Evolutionary conservation across 805 yeast species (phyloP).

Genomic region (Candida sakaeoensis): DNA sequence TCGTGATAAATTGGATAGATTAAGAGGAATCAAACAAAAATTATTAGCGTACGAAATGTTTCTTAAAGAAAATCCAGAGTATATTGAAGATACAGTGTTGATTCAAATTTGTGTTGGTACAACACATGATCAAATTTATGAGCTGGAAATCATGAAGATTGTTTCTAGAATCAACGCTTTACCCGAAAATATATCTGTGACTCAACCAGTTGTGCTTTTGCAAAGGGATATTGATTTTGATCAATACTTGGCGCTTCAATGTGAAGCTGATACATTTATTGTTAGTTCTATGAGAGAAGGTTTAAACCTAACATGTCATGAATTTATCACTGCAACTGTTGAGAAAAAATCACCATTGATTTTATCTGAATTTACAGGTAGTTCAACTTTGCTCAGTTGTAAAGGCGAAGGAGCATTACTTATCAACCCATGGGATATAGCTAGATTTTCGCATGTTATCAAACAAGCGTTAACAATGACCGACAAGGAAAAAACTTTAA

Average conservation of each 20-base stretch:
- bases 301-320: conserved; percentile 94
- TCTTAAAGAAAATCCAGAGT: conserved; percentile 67
- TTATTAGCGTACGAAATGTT: conserved; percentile 82
- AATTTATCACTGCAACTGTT: conserved; percentile 73
- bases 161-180: conserved; percentile 83
- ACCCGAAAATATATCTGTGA: conserved; percentile 64
- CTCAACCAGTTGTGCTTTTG: conserved; percentile 80
- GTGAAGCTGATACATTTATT: conserved; percentile 83
- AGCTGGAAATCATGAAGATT: conserved; percentile 67
- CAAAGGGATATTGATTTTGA: conserved; percentile 87
- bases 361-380: conserved; percentile 91
- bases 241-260: conserved; percentile 81
- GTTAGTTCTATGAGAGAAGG: conserved; percentile 95
- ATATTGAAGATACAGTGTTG: conserved; percentile 64
- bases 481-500: conserved; percentile 48
- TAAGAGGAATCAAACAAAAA: conserved; percentile 87
- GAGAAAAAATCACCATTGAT: conserved; percentile 76
- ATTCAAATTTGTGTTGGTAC: conserved; percentile 70
- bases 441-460: conserved; percentile 61
- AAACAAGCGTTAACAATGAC: conserved; percentile 63
- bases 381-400: conserved; percentile 67
- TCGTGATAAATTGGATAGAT: conserved; percentile 82
- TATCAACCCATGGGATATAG: conserved; percentile 89
- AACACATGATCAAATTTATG: conserved; percentile 57
- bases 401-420: conserved; percentile 60